Evolutionary conservation across 352 stramenopile species (phyloP).

Genomic region (Pythium dissotocum): DNA sequence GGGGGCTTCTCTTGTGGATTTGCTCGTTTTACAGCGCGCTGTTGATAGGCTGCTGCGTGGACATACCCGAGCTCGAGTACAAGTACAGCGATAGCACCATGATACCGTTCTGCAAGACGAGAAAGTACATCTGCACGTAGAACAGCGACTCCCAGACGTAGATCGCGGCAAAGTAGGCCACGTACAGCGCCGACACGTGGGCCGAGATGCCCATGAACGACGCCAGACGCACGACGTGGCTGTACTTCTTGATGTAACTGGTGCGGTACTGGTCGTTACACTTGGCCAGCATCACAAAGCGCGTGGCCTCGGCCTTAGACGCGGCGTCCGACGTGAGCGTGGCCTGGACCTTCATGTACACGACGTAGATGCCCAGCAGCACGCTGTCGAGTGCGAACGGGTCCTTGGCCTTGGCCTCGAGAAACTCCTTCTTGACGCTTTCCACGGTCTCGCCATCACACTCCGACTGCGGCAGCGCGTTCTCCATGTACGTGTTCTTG

Average conservation of each 20-base stretch:
- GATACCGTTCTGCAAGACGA: slow-evolving; percentile 64
- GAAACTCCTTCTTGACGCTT: slow-evolving; percentile 72
- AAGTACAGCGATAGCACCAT: slow-evolving; percentile 50
- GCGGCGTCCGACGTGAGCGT: slow-evolving; percentile 68
- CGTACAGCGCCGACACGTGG: slow-evolving; percentile 70
- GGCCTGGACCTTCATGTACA: slow-evolving; percentile 69
- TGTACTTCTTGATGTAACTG: slow-evolving; percentile 59
- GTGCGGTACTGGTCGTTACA: slow-evolving; percentile 66
- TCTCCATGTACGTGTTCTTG: slow-evolving; percentile 90
- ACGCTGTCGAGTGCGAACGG: slow-evolving; percentile 64
- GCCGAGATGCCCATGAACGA: slow-evolving; percentile 85
- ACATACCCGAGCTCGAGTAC: slow-evolving; percentile 72
- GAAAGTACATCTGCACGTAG: slow-evolving; percentile 80
- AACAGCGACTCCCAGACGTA: slow-evolving; percentile 75
- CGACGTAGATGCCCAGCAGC: slow-evolving; percentile 74
- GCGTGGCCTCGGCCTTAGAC: slow-evolving; percentile 56
- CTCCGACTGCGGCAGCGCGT: slow-evolving; percentile 73
- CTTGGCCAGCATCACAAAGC: slow-evolving; percentile 56
- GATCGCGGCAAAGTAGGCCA: slow-evolving; percentile 67
- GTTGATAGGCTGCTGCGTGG: slow-evolving; percentile 29
- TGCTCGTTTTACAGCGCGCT: slow-evolving; percentile 20
- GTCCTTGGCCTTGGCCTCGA: slow-evolving; percentile 60
- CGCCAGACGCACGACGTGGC: slow-evolving; percentile 60
- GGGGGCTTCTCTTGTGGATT: background rate
- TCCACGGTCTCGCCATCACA: slow-evolving; percentile 81